Percentiles rank a stretch among this genome's conserved stretches.
phyloP scores from a whole-genome alignment of 2,329 filamentous ascomycete genomes.

The Aureobasidium sp. region DNA sequence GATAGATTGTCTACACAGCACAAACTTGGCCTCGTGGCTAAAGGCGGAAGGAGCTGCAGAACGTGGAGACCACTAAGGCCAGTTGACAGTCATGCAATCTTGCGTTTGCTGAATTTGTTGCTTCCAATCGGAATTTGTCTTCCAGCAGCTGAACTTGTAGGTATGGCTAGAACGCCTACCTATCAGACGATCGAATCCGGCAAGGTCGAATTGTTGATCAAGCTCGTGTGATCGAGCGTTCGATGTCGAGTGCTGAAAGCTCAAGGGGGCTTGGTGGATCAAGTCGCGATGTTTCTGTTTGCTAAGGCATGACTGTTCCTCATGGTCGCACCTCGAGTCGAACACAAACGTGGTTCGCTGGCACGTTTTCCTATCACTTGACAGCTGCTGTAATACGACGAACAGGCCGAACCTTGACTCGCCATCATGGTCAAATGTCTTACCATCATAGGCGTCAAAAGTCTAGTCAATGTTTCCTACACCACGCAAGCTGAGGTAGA shows the following conservation, averaged over 20 bases:
- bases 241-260: background rate
- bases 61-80: background rate
- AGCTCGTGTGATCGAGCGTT: background rate
- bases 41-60: background rate
- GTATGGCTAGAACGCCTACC: background rate
- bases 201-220: background rate
- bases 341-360: background rate
- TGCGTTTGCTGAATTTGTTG: background rate
- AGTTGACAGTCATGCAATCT: background rate
- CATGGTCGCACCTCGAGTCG: background rate
- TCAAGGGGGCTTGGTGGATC: background rate
- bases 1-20: background rate
- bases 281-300: background rate
- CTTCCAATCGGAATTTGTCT: background rate
- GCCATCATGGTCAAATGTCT: background rate
- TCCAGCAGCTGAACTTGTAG: background rate
- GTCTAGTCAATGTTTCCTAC: slow-evolving; percentile 34
- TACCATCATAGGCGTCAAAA: background rate
- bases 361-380: background rate
- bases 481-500: slow-evolving; percentile 53
- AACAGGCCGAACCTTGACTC: background rate
- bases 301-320: background rate
- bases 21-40: background rate
- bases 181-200: background rate
- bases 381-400: background rate